Base-by-base conservation (phyloP, 1,284 basidiomycete species). In the Sphaerobolus stellatus region DNA sequence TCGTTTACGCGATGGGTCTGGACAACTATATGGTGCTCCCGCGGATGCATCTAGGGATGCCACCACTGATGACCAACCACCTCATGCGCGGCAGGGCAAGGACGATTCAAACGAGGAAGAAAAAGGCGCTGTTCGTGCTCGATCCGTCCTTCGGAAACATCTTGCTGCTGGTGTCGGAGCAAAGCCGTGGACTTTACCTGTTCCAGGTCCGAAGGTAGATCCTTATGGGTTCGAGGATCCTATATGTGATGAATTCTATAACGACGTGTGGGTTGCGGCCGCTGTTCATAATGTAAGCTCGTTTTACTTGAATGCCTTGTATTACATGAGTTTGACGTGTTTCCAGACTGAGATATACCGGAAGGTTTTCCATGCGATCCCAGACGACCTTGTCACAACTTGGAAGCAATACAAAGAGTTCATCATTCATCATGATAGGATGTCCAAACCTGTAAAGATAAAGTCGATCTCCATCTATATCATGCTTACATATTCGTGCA, bases 401-500 rank as follows among this genome's bases (percentile, higher is more conserved):
- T 98, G 94, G 95, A 93, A 94, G 64, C 90, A 92, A 66, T 96
- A 96, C 74, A 94, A 88, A 67, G 88, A 94, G 57, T 96, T 92
- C 63, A 70, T 86, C 38, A 71, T 79, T 30, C 80, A 91, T 64
- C 86, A 91, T 56, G 92, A 93, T 60, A 83, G 89, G 29, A 71
- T 92, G 58, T 82, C 78, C 61, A 87, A 83, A 70, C 79, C 78
- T 31, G 88, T 88, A 62, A 59, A 16, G 29, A 27, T 4, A 22
- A 8, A 4, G 27, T 47, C 43, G 41, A 14, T 20, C 16, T 20
- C 22, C 46, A 8, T 36, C 11, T 52, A 6, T 25, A 5, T 13
- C 29, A 31, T 45, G 41, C 43, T 28, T 36, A 5, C 20, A 2
- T 22, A 40, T 44, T 13, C 29, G 46, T 33, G 54, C 27, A 24